Percentiles rank a stretch among this genome's conserved stretches.
Conservation (phyloP, 1,284 basidiomycete genomes). For the Cryptococcus sp. region DNA sequence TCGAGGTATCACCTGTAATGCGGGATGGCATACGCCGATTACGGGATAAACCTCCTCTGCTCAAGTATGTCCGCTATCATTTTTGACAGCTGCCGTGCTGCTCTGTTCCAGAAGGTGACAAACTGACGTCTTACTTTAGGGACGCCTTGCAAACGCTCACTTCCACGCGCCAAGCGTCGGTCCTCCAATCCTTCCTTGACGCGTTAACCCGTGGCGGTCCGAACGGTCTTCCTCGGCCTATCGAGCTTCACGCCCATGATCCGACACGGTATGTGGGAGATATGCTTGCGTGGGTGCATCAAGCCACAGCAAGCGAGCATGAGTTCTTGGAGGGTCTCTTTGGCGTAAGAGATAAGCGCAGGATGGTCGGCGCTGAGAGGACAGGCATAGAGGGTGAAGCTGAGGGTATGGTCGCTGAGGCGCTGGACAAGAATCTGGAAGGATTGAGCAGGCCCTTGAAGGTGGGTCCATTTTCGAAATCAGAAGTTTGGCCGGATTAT, state of each 20-base stretch:
- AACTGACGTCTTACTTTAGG: conserved; percentile 52
- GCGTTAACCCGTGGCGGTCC: conserved; percentile 89
- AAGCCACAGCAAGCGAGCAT: conserved; percentile 88
- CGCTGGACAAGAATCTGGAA: conserved; percentile 79
- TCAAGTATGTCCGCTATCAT: conserved; percentile 62
- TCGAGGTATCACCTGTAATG: conserved; percentile 75
- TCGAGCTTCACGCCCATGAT: conserved; percentile 96
- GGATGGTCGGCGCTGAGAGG: conserved; percentile 62
- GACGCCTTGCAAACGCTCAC: conserved; percentile 77
- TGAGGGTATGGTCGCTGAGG: conserved; percentile 74
- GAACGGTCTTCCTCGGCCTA: conserved; percentile 83
- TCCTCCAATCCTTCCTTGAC: conserved; percentile 77
- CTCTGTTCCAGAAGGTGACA: not conserved
- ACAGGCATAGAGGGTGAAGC: conserved; percentile 57
- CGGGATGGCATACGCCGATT: conserved; percentile 73
- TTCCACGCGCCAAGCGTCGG: conserved; percentile 74
- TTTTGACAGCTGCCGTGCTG: too few relatives aligned
- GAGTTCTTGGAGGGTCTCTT: conserved; percentile 89
- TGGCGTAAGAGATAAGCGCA: conserved; percentile 65
- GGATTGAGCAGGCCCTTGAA: conserved; percentile 84
- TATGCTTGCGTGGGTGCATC: conserved; percentile 99
- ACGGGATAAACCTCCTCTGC: conserved; percentile 70
- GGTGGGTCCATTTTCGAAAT: conserved; percentile 54
- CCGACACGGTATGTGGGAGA: conserved; percentile 94
- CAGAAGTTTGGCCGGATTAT: not conserved